A percentile compares a stretch with the other conserved stretches of the same genome.
phyloP scores from a whole-genome alignment of 257 asterid genomes.

The Solanum bulbocastanum region DNA sequence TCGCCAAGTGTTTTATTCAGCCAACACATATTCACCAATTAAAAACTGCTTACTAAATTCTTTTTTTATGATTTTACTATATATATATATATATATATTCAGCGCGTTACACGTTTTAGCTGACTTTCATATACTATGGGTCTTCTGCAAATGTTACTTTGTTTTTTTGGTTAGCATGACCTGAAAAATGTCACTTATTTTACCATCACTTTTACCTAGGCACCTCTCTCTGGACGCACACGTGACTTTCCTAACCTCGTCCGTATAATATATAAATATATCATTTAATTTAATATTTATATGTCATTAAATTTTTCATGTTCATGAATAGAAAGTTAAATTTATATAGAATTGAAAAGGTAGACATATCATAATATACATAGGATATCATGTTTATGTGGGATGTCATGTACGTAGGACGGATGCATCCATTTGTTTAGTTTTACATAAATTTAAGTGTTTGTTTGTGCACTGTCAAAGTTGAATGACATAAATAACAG shows the following conservation, averaged over 20 bases:
- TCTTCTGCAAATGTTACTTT: not conserved
- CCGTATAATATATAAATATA: not conserved
- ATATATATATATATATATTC: too few relatives aligned
- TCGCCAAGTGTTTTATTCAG: not conserved
- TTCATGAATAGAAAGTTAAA: too few relatives aligned
- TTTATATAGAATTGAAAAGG: too few relatives aligned
- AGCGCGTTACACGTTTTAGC: not conserved
- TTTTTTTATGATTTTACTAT: too few relatives aligned
- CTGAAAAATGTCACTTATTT: not conserved
- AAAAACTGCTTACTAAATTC: not conserved
- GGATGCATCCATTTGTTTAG: not conserved
- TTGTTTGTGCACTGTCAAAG: fast-evolving
- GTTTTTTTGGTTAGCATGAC: not conserved
- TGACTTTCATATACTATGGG: not conserved
- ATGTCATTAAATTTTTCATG: too few relatives aligned
- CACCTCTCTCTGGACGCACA: not conserved
- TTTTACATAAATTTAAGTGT: too few relatives aligned
- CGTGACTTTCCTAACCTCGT: not conserved
- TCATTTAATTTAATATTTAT: too few relatives aligned
- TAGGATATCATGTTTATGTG: too few relatives aligned
- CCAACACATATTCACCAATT: not conserved
- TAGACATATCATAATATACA: too few relatives aligned
- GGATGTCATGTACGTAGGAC: too few relatives aligned
- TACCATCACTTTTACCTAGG: not conserved
- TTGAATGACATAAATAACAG: too few relatives aligned